phyloP scores from a whole-genome alignment of 2,329 filamentous ascomycete species.

The Pyrenochaeta sp. region DNA sequence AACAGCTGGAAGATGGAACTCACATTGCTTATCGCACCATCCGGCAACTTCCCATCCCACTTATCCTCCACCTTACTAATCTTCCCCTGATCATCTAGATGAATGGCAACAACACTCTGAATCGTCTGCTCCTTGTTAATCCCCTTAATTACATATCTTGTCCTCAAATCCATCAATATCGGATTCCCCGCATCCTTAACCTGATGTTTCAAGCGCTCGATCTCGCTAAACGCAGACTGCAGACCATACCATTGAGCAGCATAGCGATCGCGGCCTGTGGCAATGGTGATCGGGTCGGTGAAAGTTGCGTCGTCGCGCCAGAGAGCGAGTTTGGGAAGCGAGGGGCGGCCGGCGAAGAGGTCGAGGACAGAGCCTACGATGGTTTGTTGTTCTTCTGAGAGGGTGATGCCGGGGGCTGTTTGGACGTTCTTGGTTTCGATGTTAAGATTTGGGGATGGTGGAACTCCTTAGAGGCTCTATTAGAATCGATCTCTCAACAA shows the following conservation, averaged over 20 bases:
- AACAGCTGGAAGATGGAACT: conserved; percentile 46
- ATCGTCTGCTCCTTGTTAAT: conserved; percentile 62
- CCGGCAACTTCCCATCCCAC: conserved; percentile 63
- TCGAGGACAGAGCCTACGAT: conserved; percentile 68
- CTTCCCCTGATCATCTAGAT: conserved; percentile 53
- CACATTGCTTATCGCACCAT: conserved; percentile 60
- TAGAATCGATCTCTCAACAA: not conserved
- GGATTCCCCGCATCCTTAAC: conserved; percentile 67
- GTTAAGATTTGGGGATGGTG: conserved; percentile 40
- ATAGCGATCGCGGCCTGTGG: conserved; percentile 63
- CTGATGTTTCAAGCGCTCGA: conserved; percentile 63
- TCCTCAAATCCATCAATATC: conserved; percentile 64
- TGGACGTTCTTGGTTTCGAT: conserved; percentile 66
- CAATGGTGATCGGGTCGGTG: conserved; percentile 66
- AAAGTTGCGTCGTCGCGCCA: conserved; percentile 68
- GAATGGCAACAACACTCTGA: conserved; percentile 58
- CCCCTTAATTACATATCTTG: conserved; percentile 63
- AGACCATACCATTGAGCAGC: conserved; percentile 68
- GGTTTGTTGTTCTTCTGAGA: conserved; percentile 61
- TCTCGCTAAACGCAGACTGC: conserved; percentile 65
- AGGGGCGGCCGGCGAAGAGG: conserved; percentile 68
- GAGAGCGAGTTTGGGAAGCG: conserved; percentile 65
- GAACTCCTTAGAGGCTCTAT: conserved; percentile 1
- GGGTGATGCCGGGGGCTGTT: conserved; percentile 59
- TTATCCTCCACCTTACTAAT: conserved; percentile 64